phyloP scores from a whole-genome alignment of 805 yeast genomes.

The Zygosaccharomyces siamensis region DNA sequence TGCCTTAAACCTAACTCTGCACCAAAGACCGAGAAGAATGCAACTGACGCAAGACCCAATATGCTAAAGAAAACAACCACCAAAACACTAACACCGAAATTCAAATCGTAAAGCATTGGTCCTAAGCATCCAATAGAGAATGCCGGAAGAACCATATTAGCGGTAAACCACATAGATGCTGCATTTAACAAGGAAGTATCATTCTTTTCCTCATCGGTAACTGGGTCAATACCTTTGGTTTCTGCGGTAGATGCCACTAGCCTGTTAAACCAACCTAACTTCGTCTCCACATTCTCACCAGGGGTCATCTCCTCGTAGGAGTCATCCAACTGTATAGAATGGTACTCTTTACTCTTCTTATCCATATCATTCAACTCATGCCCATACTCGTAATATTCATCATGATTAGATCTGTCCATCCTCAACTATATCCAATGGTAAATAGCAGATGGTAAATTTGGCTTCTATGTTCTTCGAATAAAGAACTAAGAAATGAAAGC shows the following conservation, averaged over 20 bases:
- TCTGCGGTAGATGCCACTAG: constrained; percentile 40
- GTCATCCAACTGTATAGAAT: constrained; percentile 1
- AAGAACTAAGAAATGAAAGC: too few relatives aligned
- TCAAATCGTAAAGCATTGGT: constrained; percentile 56
- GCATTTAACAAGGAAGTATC: constrained; percentile 63
- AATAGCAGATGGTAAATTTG: not conserved
- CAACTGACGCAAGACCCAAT: constrained; percentile 75
- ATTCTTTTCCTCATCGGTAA: constrained; percentile 73
- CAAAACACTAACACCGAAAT: constrained; percentile 68
- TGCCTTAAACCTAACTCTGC: constrained; percentile 83
- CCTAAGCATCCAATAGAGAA: constrained; percentile 73
- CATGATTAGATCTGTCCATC: not conserved
- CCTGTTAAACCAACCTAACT: constrained; percentile 23
- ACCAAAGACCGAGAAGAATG: constrained; percentile 78
- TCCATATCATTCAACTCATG: constrained; percentile 1
- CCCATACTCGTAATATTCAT: not conserved
- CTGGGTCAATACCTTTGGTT: constrained; percentile 73
- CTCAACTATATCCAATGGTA: not conserved
- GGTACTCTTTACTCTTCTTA: constrained; percentile 2
- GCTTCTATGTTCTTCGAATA: too few relatives aligned
- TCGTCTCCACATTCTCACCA: constrained; percentile 11
- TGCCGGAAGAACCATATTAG: constrained; percentile 83
- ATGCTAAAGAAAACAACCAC: constrained; percentile 66
- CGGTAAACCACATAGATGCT: constrained; percentile 87
- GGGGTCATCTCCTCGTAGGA: constrained; percentile 4